Evolutionary conservation across 305 asterid species (phyloP).

Genomic region (Petunia hybrid): DNA sequence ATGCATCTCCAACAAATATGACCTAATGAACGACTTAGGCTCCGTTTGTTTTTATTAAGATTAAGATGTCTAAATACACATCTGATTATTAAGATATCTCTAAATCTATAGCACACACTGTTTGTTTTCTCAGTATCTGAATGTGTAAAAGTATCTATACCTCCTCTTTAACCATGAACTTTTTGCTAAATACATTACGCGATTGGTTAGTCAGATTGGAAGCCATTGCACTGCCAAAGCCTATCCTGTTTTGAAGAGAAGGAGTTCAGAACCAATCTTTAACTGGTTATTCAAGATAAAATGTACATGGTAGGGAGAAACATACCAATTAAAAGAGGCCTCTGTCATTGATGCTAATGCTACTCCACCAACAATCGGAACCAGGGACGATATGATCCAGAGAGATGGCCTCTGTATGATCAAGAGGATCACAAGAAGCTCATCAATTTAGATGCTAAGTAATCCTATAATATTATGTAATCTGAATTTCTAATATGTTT

Average conservation of each 20-base stretch:
- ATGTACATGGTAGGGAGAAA: background rate
- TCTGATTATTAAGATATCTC: background rate
- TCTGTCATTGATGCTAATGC: constrained; percentile 91
- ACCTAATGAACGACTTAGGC: background rate
- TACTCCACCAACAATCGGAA: constrained; percentile 91
- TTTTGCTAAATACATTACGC: constrained; percentile 87
- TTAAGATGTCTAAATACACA: background rate
- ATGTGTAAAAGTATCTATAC: constrained; percentile 41
- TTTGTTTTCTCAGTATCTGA: background rate
- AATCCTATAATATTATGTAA: background rate
- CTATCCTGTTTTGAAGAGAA: constrained; percentile 66
- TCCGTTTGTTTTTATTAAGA: background rate
- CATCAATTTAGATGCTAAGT: background rate
- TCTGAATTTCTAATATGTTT: background rate
- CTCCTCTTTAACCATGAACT: constrained; percentile 69
- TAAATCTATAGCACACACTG: background rate
- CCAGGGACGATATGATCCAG: constrained; percentile 77
- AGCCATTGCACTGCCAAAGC: constrained; percentile 91
- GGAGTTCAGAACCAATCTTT: constrained; percentile 18
- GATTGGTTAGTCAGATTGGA: constrained; percentile 89
- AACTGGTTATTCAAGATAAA: background rate
- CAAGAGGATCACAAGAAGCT: constrained; percentile 37
- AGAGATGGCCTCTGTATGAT: constrained; percentile 70
- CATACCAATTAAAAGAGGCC: constrained; percentile 89
- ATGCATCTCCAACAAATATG: background rate